Conservation (phyloP, 345 rosid genomes). For the Clausena lansium region DNA sequence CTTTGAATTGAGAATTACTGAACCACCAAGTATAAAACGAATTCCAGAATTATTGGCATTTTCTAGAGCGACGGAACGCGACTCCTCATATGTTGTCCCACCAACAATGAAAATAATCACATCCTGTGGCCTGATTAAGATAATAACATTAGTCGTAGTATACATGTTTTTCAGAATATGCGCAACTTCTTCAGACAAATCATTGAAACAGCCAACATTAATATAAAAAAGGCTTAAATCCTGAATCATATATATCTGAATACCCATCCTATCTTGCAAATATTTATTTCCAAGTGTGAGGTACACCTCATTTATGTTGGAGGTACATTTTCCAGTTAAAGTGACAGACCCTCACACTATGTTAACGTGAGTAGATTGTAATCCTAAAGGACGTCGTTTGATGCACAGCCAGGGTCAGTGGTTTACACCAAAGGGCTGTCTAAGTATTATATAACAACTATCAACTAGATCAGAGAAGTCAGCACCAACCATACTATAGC, state of each 20-base stretch:
- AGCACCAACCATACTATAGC: background rate
- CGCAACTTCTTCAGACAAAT: background rate
- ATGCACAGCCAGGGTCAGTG: background rate
- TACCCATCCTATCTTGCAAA: no score
- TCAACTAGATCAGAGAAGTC: background rate
- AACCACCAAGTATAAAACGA: constrained; percentile 88
- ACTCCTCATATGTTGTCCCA: constrained; percentile 96
- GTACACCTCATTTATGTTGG: no score
- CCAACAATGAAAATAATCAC: constrained; percentile 91
- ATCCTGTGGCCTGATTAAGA: constrained; percentile 76
- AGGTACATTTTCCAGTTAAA: no score
- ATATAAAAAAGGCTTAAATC: background rate
- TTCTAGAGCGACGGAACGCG: constrained; percentile 76
- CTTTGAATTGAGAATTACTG: constrained; percentile 75
- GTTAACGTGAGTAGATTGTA: no score
- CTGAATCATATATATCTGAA: background rate
- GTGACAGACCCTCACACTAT: no score
- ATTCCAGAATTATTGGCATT: constrained; percentile 77
- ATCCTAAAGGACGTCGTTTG: background rate
- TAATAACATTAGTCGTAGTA: background rate
- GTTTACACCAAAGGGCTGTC: background rate
- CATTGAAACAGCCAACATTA: background rate
- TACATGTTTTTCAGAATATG: background rate
- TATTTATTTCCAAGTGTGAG: no score
- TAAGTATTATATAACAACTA: background rate